Conservation (phyloP, 2,329 filamentous ascomycete genomes). For the Davidsoniella australis region DNA sequence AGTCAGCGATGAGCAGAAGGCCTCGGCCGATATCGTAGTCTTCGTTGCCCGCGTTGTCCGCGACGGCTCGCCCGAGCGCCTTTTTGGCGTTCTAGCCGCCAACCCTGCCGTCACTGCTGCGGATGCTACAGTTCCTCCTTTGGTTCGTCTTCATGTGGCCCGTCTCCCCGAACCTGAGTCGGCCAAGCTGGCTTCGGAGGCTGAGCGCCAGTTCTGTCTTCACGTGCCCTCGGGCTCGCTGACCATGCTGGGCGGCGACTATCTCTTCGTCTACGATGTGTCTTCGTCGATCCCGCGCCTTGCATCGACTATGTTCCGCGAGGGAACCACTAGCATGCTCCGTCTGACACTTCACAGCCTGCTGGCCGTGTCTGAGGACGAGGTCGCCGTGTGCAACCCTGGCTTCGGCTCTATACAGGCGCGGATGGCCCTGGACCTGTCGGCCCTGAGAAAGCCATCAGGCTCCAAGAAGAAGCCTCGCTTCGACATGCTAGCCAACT, state of each 20-base stretch:
- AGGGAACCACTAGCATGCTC: constrained; percentile 42
- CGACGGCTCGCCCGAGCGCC: constrained; percentile 15
- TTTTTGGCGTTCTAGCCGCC: constrained; percentile 21
- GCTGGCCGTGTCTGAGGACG: constrained; percentile 39
- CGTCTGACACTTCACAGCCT: constrained; percentile 50
- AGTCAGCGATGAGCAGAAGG: constrained; percentile 1
- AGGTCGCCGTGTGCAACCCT: constrained; percentile 50
- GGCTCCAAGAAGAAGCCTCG: constrained; percentile 19
- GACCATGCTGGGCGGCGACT: constrained; percentile 37
- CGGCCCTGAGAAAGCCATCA: constrained; percentile 18
- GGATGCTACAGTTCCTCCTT: constrained; percentile 11
- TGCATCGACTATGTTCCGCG: constrained; percentile 34
- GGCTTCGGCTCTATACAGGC: constrained; percentile 47
- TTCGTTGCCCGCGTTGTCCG: constrained; percentile 18
- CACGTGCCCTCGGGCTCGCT: constrained; percentile 47
- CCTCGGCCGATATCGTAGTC: constrained; percentile 35
- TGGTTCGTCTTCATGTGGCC: constrained; percentile 25
- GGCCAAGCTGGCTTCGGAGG: constrained; percentile 2
- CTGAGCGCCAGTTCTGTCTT: constrained; percentile 29
- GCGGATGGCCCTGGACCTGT: constrained; percentile 28
- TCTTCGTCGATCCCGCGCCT: constrained; percentile 43
- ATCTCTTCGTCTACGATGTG: constrained; percentile 46
- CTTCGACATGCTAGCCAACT: constrained; percentile 39
- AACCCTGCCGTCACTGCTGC: constrained; percentile 14
- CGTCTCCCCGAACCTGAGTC: constrained; percentile 19